A percentile compares a stretch with the other conserved stretches of the same genome.
Evolutionary conservation across 148 eudicot species (phyloP).

Genomic region (Chenopodium berlandieri): DNA sequence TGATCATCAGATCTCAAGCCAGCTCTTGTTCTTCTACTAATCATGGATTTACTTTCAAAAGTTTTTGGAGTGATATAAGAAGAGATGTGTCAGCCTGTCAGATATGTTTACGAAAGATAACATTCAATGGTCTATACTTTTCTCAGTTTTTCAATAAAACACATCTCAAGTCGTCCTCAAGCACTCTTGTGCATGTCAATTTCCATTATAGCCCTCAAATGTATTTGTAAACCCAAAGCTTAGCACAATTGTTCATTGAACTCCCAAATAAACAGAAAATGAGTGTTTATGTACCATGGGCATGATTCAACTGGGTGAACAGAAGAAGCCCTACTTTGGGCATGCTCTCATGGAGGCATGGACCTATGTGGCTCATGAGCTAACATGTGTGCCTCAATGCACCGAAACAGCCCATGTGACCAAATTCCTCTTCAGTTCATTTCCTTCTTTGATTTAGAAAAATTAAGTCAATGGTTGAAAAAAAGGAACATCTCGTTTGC

Average conservation of each 20-base stretch:
- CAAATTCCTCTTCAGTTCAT: not conserved
- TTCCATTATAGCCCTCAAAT: too few species aligned
- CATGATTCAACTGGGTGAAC: too few species aligned
- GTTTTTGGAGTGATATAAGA: too few species aligned
- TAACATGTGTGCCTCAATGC: not conserved
- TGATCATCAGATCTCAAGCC: not conserved
- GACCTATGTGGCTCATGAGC: not conserved
- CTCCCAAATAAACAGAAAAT: too few species aligned
- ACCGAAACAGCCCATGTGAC: not conserved
- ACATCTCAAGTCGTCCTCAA: not conserved
- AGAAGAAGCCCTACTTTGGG: too few species aligned
- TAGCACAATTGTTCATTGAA: too few species aligned
- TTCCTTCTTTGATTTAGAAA: not conserved
- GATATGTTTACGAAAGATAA: not conserved
- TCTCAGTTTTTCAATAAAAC: not conserved
- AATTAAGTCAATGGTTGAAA: not conserved
- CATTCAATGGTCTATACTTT: not conserved
- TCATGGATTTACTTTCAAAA: too few species aligned
- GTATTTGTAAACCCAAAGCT: too few species aligned
- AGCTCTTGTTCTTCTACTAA: not conserved
- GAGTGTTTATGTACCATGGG: too few species aligned
- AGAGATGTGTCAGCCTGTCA: not conserved
- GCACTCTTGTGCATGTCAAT: not conserved
- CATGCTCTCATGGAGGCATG: not conserved
- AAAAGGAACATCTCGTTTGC: not conserved